Percentiles rank a stretch among this genome's conserved stretches.
Evolutionary conservation across 1,284 basidiomycete genomes (phyloP).

Genomic region (Caloboletus inedulis): DNA sequence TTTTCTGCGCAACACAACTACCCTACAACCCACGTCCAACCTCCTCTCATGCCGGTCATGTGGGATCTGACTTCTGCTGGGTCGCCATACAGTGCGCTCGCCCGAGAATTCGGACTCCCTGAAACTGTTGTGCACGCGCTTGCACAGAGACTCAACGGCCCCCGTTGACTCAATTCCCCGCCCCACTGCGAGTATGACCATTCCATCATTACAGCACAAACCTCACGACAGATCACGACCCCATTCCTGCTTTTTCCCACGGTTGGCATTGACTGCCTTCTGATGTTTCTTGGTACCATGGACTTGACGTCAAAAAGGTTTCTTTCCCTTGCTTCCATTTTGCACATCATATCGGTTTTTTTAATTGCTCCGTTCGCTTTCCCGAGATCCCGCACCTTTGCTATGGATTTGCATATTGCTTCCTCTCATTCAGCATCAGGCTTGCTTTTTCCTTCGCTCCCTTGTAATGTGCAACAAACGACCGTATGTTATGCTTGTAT

Average conservation of each 20-base stretch:
- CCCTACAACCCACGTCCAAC: constrained; percentile 9
- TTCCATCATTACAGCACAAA: constrained; percentile 3
- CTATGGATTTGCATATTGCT: constrained; percentile 29
- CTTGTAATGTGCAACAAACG: constrained; percentile 23
- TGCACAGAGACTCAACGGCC: constrained; percentile 49
- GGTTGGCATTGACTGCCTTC: constrained; percentile 31
- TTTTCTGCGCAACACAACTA: constrained; percentile 14
- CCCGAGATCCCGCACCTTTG: constrained; percentile 15
- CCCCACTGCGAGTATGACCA: background rate
- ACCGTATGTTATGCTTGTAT: constrained; percentile 25
- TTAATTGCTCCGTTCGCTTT: constrained; percentile 15
- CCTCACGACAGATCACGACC: constrained; percentile 23
- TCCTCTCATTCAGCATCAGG: constrained; percentile 17
- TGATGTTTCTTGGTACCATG: constrained; percentile 26
- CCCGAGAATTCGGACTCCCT: constrained; percentile 70
- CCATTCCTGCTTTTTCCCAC: background rate
- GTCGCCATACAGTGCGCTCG: constrained; percentile 48
- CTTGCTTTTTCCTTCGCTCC: constrained; percentile 6
- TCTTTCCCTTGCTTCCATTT: constrained; percentile 15
- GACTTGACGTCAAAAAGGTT: constrained; percentile 13
- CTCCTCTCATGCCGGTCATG: constrained; percentile 21
- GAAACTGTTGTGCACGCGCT: constrained; percentile 66
- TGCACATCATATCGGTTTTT: constrained; percentile 16
- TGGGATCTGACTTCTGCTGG: constrained; percentile 16
- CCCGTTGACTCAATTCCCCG: constrained; percentile 15